These are phyloP conservation scores for Metschnikowia similis DNA, from an alignment of 805 yeast species.

Conservation along the genomic window DNA sequence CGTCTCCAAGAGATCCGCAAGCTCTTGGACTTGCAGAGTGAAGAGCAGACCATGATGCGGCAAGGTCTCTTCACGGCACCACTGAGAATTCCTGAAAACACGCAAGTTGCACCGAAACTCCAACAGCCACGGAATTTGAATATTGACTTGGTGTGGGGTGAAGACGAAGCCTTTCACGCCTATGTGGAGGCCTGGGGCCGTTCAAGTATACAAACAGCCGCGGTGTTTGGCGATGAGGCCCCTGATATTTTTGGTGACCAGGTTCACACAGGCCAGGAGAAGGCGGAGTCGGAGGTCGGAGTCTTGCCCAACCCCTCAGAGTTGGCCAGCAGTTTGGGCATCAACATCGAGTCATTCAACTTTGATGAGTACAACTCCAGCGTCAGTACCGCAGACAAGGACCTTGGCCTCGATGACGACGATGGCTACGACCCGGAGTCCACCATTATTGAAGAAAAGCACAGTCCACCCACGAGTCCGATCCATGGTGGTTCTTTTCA, in stretches of 20 bases:
- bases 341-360: slow-evolving; percentile 18
- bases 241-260: background rate
- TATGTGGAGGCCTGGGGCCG: slow-evolving; percentile 14
- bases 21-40: slow-evolving; percentile 25
- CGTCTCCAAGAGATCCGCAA: slow-evolving; percentile 20
- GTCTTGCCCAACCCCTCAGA: slow-evolving; percentile 2
- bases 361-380: slow-evolving; percentile 19
- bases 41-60: slow-evolving; percentile 18
- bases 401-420: slow-evolving; percentile 21
- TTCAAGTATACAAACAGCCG: background rate
- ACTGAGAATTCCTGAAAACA: background rate
- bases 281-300: background rate
- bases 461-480: slow-evolving; percentile 13
- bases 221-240: background rate
- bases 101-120: background rate
- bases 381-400: slow-evolving; percentile 13
- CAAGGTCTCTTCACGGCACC: slow-evolving; percentile 1
- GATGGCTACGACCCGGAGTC: slow-evolving; percentile 23
- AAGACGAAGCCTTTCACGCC: slow-evolving; percentile 7
- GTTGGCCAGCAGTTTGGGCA: slow-evolving; percentile 22
- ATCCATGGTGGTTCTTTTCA: background rate
- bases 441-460: slow-evolving; percentile 8
- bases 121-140: slow-evolving; percentile 8
- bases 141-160: slow-evolving; percentile 5
- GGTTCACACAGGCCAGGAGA: background rate